Evolutionary conservation across 345 rosid species (phyloP), one percentile per base, ranked within the genome.

Genomic region (Populus ilicifolia): DNA sequence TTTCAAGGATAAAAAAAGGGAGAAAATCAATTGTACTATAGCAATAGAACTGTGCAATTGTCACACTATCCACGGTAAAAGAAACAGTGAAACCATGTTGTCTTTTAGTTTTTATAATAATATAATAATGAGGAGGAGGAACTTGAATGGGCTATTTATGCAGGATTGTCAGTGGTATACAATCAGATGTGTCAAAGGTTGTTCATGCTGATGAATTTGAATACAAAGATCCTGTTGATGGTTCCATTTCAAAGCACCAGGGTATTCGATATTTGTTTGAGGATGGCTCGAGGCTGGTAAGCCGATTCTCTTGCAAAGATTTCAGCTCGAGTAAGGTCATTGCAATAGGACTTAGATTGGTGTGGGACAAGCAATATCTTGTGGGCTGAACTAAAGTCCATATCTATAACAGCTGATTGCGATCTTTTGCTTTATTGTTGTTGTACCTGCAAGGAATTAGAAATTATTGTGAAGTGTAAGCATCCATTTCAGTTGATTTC

Each of bases 211-310:
- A 94, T 85, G 99, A 94, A 79, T 96, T 96, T 76, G 98, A 96
- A 84, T 96, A 94, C 88, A 91, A 91, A 79, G 99, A 96, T 82
- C 97, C 98, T 64, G 98, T 94, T 63, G 99, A 96, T 83, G 98
- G 93, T 73, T 96, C 99, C 73, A 81, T 96, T 83, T 94, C 99
- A 23, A 89, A 88, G 86, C 97, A 91, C 83, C 98, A 94, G 87
- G 98, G 99, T 39, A 88, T 96, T 69, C 96, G 98, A 61, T 96
- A 90, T 84, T 79, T 96, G 84, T 96, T 96, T 59, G 96, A 89
- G 85, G 99, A 96, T 78, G 99, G 99, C 69, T 92, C 98, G 0
- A 88, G 96, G 79, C 87, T 96, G 87, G 99, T 94, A 85, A 88
- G 94, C 82, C 36, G 18, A 35, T 65, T 46, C 62, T 11, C 41